These are phyloP conservation scores for Rhizodiscina lignyota DNA, from an alignment of 495 filamentous ascomycete species.

Conservation along the genomic window DNA sequence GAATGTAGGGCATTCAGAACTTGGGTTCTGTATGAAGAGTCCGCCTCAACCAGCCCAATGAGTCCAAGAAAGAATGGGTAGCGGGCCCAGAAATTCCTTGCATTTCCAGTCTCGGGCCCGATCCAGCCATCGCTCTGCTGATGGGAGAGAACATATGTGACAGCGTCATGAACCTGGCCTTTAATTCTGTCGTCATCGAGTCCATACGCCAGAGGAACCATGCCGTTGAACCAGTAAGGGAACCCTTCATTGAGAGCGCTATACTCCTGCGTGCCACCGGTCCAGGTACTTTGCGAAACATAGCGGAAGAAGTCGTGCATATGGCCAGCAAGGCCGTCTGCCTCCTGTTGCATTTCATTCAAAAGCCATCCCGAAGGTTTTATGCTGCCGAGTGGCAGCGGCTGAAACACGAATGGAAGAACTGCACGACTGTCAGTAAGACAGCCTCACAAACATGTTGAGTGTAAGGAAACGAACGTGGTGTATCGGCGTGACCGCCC, in stretches of 20 bases:
- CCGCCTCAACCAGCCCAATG: conserved; percentile 27
- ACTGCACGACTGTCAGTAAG: too few species aligned
- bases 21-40: conserved; percentile 18
- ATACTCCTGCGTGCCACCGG: conserved; percentile 40
- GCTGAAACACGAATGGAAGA: conserved; percentile 25
- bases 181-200: conserved; percentile 38
- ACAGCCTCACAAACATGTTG: too few species aligned
- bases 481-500: too few species aligned
- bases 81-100: conserved; percentile 37
- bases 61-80: conserved; percentile 36
- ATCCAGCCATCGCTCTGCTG: conserved; percentile 45
- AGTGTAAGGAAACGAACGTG: too few species aligned
- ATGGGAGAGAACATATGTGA: conserved; percentile 32
- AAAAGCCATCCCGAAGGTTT: conserved; percentile 43
- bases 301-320: conserved; percentile 41
- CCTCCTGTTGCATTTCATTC: conserved; percentile 34
- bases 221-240: conserved; percentile 51
- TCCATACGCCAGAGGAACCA: conserved; percentile 46
- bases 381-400: conserved; percentile 40
- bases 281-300: conserved; percentile 36
- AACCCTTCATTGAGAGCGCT: conserved; percentile 39
- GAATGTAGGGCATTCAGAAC: conserved; percentile 22
- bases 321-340: conserved; percentile 42
- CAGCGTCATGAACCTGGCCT: conserved; percentile 29
- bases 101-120: conserved; percentile 33